Evolutionary conservation across 768 basidiomycete species (phyloP).

Genomic region (Boletus reticulatus): DNA sequence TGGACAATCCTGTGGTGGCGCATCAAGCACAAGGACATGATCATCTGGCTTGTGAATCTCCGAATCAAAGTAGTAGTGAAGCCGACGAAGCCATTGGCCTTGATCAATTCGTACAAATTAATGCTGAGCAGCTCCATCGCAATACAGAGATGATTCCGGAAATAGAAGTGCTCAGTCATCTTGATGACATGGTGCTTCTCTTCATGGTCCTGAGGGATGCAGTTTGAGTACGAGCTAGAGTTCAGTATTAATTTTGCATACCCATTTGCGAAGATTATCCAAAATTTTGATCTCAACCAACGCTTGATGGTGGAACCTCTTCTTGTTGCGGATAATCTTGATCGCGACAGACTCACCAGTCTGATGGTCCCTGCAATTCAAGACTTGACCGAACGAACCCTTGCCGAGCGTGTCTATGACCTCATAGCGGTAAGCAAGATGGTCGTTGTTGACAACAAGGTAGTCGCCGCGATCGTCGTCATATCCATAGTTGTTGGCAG

Average conservation of each 20-base stretch:
- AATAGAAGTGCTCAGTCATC: conserved; percentile 98
- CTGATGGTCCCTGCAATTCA: conserved; percentile 92
- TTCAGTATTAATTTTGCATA: conserved; percentile 36
- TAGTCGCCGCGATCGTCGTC: conserved; percentile 99
- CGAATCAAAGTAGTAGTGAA: conserved; percentile 95
- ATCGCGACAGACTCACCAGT: conserved; percentile 96
- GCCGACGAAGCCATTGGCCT: conserved; percentile 98
- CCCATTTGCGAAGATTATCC: conserved; percentile 97
- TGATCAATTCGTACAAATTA: conserved; percentile 98
- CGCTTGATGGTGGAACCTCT: conserved; percentile 97
- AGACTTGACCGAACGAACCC: conserved; percentile 96
- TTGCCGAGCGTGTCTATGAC: conserved; percentile 91
- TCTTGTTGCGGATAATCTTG: conserved; percentile 99
- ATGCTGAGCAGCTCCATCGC: conserved; percentile 98
- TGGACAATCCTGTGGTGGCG: conserved; percentile 97
- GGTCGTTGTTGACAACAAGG: conserved; percentile 83
- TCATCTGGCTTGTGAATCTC: conserved; percentile 95
- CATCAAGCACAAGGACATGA: conserved; percentile 88
- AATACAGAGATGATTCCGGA: conserved; percentile 96
- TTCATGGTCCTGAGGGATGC: conserved; percentile 77
- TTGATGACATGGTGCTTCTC: conserved; percentile 97
- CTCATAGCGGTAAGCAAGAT: conserved; percentile 97
- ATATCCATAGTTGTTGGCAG: conserved; percentile 89
- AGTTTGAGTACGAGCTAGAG: neutral
- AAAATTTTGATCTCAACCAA: conserved; percentile 99